Evolutionary conservation across 1,284 basidiomycete species (phyloP).

Genomic region (Ceratobasidium sp.): DNA sequence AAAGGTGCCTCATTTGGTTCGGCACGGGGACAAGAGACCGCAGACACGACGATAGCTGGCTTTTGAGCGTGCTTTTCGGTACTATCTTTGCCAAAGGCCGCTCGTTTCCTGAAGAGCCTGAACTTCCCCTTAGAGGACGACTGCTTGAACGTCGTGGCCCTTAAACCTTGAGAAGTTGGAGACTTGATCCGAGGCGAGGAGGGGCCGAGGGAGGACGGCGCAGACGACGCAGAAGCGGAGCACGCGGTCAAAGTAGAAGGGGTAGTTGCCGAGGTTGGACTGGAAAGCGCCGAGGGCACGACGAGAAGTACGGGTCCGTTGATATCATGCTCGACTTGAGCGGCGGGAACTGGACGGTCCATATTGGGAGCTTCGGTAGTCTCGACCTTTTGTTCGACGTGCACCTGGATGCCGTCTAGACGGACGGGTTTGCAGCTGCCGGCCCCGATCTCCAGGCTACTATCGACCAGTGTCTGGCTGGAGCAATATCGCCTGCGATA

Average conservation of each 20-base stretch:
- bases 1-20: conserved; percentile 20
- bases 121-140: neutral
- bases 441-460: neutral
- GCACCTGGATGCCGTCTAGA: neutral
- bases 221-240: neutral
- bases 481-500: conserved; percentile 13
- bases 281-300: neutral
- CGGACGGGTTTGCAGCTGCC: neutral
- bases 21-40: neutral
- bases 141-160: neutral
- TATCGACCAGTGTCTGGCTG: conserved; percentile 30
- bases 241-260: neutral
- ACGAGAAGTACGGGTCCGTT: neutral
- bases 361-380: neutral
- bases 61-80: neutral
- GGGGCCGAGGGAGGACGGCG: neutral
- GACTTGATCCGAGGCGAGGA: neutral
- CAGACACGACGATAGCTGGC: neutral
- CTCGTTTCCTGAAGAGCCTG: conserved; percentile 27
- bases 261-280: neutral
- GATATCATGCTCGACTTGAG: neutral
- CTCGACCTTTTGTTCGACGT: conserved; percentile 23
- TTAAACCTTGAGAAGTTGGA: neutral
- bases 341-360: neutral
- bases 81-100: neutral